Percentiles rank a stretch among this genome's conserved stretches.
These are phyloP conservation scores for Ascochyta fabae DNA, from an alignment of 2,329 filamentous ascomycete genomes.

Conservation along the genomic window DNA sequence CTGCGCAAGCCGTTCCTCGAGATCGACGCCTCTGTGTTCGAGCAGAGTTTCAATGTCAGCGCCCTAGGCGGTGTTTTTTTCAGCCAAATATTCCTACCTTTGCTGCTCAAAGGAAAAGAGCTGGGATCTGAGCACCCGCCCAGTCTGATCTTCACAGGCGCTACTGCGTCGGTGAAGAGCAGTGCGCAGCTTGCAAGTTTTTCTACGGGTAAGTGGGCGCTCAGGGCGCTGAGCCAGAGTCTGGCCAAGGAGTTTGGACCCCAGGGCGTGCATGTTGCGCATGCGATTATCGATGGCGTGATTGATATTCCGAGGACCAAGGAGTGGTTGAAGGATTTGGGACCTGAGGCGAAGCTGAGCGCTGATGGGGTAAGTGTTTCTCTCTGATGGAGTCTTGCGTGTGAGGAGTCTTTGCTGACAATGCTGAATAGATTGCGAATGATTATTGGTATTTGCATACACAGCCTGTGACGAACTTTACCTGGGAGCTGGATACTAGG, in stretches of 20 bases:
- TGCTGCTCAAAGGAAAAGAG: slow-evolving; percentile 68
- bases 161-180: slow-evolving; percentile 79
- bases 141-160: slow-evolving; percentile 83
- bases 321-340: slow-evolving; percentile 62
- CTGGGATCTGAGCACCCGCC: slow-evolving; percentile 67
- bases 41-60: slow-evolving; percentile 55
- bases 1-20: slow-evolving; percentile 67
- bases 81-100: slow-evolving; percentile 72
- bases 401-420: slow-evolving; percentile 1
- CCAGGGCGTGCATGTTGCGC: slow-evolving; percentile 80
- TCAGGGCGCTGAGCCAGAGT: slow-evolving; percentile 75
- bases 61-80: slow-evolving; percentile 75
- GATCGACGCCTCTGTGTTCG: slow-evolving; percentile 64
- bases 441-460: slow-evolving; percentile 84
- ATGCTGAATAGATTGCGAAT: slow-evolving; percentile 74
- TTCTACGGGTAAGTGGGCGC: slow-evolving; percentile 79
- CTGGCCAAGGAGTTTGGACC: slow-evolving; percentile 85
- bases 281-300: slow-evolving; percentile 82
- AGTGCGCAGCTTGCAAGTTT: slow-evolving; percentile 74
- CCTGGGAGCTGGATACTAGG: slow-evolving; percentile 80
- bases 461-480: slow-evolving; percentile 79
- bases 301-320: slow-evolving; percentile 81
- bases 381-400: neutral
- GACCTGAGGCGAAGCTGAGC: slow-evolving; percentile 71
- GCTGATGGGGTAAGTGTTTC: slow-evolving; percentile 70